These are phyloP conservation scores for Solanum phureja DNA, from an alignment of 257 asterid genomes.

Conservation along the genomic window DNA sequence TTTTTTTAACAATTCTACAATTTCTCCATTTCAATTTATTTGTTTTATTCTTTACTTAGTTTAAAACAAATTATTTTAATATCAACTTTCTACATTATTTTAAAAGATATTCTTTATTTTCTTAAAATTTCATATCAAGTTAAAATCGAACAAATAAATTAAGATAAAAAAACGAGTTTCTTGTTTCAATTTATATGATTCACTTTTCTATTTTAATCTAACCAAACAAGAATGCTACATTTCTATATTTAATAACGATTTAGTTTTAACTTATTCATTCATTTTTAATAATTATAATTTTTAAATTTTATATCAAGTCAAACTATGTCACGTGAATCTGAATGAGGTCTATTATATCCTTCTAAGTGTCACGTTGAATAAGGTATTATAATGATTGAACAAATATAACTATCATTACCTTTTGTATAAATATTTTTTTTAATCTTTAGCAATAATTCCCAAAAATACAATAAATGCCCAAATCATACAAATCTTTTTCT, in stretches of 20 bases:
- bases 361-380: background rate
- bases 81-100: too few species aligned
- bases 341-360: background rate
- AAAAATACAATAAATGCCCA: background rate
- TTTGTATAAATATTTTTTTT: conserved; percentile 12
- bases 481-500: background rate
- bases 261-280: too few species aligned
- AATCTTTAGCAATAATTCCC: conserved; percentile 21
- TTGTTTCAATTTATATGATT: background rate
- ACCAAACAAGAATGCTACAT: too few species aligned
- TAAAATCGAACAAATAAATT: background rate
- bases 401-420: conserved; percentile 39
- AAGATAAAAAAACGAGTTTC: background rate
- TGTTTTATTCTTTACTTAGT: background rate
- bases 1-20: background rate
- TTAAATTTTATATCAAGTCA: background rate
- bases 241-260: too few species aligned
- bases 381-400: conserved; percentile 24
- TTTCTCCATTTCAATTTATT: background rate
- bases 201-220: too few species aligned
- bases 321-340: background rate
- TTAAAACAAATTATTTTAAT: too few species aligned
- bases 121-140: too few species aligned
- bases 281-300: too few species aligned
- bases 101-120: too few species aligned